Conservation (phyloP, 805 yeast species). For the Starmerella vaccinii region DNA sequence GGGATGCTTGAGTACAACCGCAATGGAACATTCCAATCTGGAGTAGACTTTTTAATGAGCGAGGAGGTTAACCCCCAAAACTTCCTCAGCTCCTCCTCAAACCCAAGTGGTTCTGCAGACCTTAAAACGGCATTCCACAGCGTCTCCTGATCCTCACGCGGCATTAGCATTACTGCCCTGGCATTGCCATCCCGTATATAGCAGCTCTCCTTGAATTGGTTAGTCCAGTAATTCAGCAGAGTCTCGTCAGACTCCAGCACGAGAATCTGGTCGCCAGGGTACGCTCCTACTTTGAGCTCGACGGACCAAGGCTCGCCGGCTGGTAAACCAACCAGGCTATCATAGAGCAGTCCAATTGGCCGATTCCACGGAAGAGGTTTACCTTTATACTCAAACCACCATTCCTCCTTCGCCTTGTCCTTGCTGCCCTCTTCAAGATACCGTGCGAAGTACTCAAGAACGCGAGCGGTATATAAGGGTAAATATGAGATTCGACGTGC, state of each 20-base stretch:
- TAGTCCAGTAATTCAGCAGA: conserved; percentile 50
- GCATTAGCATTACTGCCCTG: conserved; percentile 66
- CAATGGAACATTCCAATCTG: conserved; percentile 7
- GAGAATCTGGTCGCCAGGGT: conserved; percentile 40
- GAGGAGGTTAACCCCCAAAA: conserved; percentile 27
- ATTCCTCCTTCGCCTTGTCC: background rate
- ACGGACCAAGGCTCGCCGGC: conserved; percentile 39
- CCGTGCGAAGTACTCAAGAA: conserved; percentile 18
- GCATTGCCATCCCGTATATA: conserved; percentile 68
- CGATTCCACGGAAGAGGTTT: conserved; percentile 17
- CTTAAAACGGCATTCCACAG: conserved; percentile 40
- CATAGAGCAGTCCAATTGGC: conserved; percentile 24
- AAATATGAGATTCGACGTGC: conserved; percentile 19
- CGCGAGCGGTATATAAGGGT: conserved; percentile 10
- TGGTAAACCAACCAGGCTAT: conserved; percentile 6
- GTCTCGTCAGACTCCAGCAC: conserved; percentile 31
- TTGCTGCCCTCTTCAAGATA: conserved; percentile 9
- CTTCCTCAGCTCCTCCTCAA: conserved; percentile 15
- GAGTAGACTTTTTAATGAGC: conserved; percentile 13
- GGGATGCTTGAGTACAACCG: conserved; percentile 3
- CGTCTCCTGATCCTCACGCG: conserved; percentile 47
- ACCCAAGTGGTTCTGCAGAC: conserved; percentile 1
- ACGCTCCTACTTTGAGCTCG: conserved; percentile 34
- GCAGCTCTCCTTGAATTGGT: conserved; percentile 74
- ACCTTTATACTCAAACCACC: conserved; percentile 20